Base-by-base conservation (phyloP, 192 early-diverging fungal species). In the Lobosporangium transversale region DNA sequence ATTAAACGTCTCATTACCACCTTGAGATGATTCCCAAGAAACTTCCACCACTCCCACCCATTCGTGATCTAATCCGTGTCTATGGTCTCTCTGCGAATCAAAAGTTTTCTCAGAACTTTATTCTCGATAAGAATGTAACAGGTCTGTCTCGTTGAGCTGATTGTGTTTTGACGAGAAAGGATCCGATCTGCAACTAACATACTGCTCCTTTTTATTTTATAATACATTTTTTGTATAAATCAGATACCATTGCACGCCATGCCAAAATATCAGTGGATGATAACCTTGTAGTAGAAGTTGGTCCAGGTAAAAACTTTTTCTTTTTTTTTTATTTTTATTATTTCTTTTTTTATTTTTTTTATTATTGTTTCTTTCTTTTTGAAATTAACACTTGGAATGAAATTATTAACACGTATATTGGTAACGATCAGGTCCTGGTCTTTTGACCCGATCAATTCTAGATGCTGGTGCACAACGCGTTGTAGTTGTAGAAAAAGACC, bases 81-180 rank as follows among this genome's bases (percentile, higher is more conserved):
- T 94, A 92, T 66, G 90, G 91, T 21, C 68, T 94, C 66, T 83
- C 82, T 27, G 91, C 92, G 17, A 84, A 87, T 49, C 83, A 87
- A 58, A 86, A 89, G 68, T 84, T 94, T n/a, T 88, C 89, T 53
- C 92, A 94, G 62, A 92, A 94, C 76, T 94, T 94, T 76, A 88
- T 94, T 35, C 84, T 94, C 53, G 89, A 94, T 80, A 90, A 88
- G 59, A 92, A 92, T 57, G 80, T 94, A n/a, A 94, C 92, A 11
- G 87, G 88, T 86, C 50, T 8, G 35, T 31, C 10, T 55, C 10
- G 42, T n/a, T 12, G 23, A 9, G 5, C 36, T 59, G 23, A 8
- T 17, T 36, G 6, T 37, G 5, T 21, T n/a, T 12, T 12, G 7
- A 15, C 3, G n/a, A n/a, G n/a, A n/a, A 42, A 17, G 40, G 40